A percentile compares a stretch with the other conserved stretches of the same genome.
These are phyloP conservation scores for Tuber magnatum DNA, from an alignment of 495 filamentous ascomycete species.

Conservation along the genomic window DNA sequence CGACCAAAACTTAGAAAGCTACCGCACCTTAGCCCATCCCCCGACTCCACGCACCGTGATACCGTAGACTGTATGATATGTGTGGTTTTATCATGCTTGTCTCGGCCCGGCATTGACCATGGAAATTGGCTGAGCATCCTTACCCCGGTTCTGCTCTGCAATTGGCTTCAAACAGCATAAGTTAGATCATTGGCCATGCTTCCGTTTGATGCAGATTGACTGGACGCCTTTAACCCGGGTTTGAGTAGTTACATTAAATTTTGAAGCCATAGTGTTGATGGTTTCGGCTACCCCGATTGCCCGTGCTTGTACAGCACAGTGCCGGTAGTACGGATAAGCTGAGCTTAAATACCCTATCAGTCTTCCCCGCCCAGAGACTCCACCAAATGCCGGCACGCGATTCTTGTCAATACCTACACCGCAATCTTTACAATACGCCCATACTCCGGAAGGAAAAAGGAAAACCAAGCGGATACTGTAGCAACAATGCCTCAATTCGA, in stretches of 20 bases:
- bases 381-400: neutral
- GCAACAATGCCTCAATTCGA: slow-evolving; percentile 12
- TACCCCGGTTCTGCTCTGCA: neutral
- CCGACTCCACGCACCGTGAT: neutral
- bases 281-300: neutral
- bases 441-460: neutral
- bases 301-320: neutral
- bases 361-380: neutral
- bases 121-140: neutral
- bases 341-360: neutral
- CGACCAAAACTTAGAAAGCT: neutral
- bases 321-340: neutral
- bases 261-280: too few species aligned
- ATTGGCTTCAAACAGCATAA: neutral
- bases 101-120: neutral
- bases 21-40: neutral
- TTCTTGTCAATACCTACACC: neutral
- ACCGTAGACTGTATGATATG: neutral
- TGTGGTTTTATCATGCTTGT: neutral
- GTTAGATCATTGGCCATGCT: neutral
- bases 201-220: neutral
- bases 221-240: too few species aligned
- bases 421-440: neutral
- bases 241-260: too few species aligned
- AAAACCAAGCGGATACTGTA: too few species aligned